Evolutionary conservation across 257 asterid species (phyloP), one percentile per base, ranked within the genome.

Genomic region (Solanum commersonii): DNA sequence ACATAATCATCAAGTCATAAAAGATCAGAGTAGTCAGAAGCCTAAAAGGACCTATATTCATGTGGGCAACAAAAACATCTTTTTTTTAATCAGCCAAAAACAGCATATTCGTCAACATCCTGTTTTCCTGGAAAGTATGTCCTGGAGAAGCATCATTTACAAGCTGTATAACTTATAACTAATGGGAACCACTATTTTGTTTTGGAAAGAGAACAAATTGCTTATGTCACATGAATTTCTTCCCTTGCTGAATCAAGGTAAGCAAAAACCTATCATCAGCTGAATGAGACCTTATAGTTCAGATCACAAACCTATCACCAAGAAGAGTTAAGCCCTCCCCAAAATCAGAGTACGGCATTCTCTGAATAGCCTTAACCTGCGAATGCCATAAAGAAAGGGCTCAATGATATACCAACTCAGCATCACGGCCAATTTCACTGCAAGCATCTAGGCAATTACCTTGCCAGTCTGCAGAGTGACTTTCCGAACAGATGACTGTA

Each of bases 261-360:
- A 81, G 67, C 13, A 38, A 81, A 81, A 46, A 81, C 63, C 40
- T 46, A 46, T 2, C 42, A 81, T 46, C 68, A 46, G 42, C 27
- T 27, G 42, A 46, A 81, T 46, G 29, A 46, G 52, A 81, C 68
- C 68, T 27, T 81, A 79, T 22, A 84, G 22, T 44, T 84, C 79
- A 88, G 68, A 87, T 67, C 88, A 84, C 95, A 81, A 89, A 96
- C 99, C 98, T 95, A 89, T 94, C 95, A 59, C 93, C 95, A 85
- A 94, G 90, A 92, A 97, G 98, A 84, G 99, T 96, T 93, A 96
- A 91, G 78, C 99, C 99, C 95, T 97, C 99, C 89, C 99, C 99
- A 81, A 97, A 97, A 90, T 93, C 90, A 84, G 94, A 87, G 25
- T 34, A 3, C 7, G 90, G 88, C 99, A 97, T 90, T 84, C 87